Percentiles rank a stretch among this genome's conserved stretches.
These are phyloP conservation scores for Phialocephala subalpina DNA, from an alignment of 2,329 filamentous ascomycete species.

Conservation along the genomic window DNA sequence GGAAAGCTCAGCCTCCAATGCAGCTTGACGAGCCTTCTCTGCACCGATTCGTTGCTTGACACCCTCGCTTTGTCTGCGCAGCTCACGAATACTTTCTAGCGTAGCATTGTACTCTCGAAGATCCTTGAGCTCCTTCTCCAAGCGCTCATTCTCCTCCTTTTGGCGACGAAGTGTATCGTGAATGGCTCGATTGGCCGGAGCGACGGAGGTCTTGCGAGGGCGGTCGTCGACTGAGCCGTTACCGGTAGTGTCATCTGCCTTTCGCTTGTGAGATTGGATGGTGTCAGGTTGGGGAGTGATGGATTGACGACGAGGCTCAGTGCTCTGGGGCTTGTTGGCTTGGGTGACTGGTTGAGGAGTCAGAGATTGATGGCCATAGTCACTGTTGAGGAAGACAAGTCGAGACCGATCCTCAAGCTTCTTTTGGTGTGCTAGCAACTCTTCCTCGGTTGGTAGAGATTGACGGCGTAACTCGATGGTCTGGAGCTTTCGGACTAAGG, in stretches of 20 bases:
- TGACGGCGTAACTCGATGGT: no score
- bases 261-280: slow-evolving; percentile 14
- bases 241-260: slow-evolving; percentile 7
- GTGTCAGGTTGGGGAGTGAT: background rate
- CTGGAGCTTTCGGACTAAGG: no score
- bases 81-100: background rate
- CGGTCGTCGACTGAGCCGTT: background rate
- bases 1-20: background rate
- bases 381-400: no score
- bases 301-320: background rate
- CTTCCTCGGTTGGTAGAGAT: no score
- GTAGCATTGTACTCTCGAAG: background rate
- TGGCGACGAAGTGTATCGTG: background rate
- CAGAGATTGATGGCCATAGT: no score
- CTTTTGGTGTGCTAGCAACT: no score
- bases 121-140: slow-evolving; percentile 17
- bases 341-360: background rate
- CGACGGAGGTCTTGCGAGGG: slow-evolving; percentile 5
- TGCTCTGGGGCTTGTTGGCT: background rate
- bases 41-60: background rate
- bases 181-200: slow-evolving; percentile 6
- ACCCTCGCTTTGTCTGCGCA: background rate
- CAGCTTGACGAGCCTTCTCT: background rate
- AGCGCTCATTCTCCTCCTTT: slow-evolving; percentile 17
- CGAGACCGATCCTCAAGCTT: no score